Percentiles rank a stretch among this genome's conserved stretches.
Evolutionary conservation across 306 rosid species (phyloP).

Genomic region (Datisca glomerata): DNA sequence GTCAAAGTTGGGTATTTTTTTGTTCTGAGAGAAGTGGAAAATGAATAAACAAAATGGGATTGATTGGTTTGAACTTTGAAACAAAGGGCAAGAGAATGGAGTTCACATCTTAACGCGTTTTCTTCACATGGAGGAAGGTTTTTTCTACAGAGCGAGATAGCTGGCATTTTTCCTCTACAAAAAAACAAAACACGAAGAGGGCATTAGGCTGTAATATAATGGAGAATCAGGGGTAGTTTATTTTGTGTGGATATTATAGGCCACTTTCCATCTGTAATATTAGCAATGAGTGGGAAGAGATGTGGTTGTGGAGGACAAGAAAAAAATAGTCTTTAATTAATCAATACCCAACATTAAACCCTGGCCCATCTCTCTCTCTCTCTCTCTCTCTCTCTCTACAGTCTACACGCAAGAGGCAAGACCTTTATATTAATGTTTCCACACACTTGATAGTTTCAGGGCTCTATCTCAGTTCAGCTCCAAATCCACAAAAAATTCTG

Average conservation of each 20-base stretch:
- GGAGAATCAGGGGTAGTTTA: background rate
- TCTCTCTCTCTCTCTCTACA: slow-evolving; percentile 1
- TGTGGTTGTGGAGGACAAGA: slow-evolving; percentile 24
- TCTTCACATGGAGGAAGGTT: background rate
- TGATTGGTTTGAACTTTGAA: no score
- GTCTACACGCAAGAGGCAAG: slow-evolving; percentile 1
- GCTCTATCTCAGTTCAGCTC: slow-evolving; percentile 41
- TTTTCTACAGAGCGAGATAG: no score
- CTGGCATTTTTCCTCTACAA: background rate
- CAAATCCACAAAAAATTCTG: slow-evolving; percentile 2
- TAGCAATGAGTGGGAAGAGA: slow-evolving; percentile 18
- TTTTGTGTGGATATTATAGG: slow-evolving; percentile 1
- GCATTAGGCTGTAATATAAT: background rate
- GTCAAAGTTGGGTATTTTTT: no score
- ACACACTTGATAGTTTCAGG: slow-evolving; percentile 28
- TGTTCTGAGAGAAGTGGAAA: no score
- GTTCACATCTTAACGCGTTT: background rate
- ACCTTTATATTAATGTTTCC: slow-evolving; percentile 42
- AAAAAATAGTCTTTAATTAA: slow-evolving; percentile 76
- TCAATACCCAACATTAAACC: slow-evolving; percentile 32
- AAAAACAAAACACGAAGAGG: background rate
- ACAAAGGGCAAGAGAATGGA: no score
- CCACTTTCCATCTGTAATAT: slow-evolving; percentile 40
- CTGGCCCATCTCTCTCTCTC: slow-evolving; percentile 1
- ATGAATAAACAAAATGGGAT: no score